phyloP scores from a whole-genome alignment of 306 rosid genomes.

The Lagenaria siceraria region DNA sequence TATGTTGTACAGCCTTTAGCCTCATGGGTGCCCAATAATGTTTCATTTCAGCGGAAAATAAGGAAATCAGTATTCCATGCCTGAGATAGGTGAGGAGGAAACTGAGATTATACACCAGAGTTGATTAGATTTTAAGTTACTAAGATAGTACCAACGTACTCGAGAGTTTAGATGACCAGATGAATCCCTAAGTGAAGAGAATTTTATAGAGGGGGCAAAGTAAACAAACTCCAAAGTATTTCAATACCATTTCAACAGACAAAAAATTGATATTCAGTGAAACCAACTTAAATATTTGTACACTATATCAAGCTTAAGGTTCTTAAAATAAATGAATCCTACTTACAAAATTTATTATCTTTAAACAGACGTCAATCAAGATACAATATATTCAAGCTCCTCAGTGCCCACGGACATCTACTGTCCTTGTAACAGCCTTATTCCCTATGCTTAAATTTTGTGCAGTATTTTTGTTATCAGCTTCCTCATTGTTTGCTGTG shows the following conservation, averaged over 20 bases:
- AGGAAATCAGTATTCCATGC: background rate
- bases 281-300: background rate
- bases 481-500: background rate
- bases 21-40: background rate
- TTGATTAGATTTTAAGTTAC: background rate
- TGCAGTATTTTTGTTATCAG: constrained; percentile 8
- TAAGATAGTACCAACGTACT: background rate
- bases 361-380: constrained; percentile 3
- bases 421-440: constrained; percentile 42
- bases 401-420: constrained; percentile 19
- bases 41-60: background rate
- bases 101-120: background rate
- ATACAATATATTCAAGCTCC: background rate
- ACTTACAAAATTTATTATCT: constrained; percentile 9
- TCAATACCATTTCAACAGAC: background rate
- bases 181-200: background rate
- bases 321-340: background rate
- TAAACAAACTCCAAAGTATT: background rate
- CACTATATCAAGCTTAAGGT: background rate
- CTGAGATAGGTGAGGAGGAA: background rate
- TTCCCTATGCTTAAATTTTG: constrained; percentile 27
- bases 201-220: background rate
- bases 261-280: background rate
- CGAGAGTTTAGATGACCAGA: background rate
- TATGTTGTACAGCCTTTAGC: background rate